Evolutionary conservation across 352 stramenopile species (phyloP).

Genomic region (Phytophthora uliginosa): DNA sequence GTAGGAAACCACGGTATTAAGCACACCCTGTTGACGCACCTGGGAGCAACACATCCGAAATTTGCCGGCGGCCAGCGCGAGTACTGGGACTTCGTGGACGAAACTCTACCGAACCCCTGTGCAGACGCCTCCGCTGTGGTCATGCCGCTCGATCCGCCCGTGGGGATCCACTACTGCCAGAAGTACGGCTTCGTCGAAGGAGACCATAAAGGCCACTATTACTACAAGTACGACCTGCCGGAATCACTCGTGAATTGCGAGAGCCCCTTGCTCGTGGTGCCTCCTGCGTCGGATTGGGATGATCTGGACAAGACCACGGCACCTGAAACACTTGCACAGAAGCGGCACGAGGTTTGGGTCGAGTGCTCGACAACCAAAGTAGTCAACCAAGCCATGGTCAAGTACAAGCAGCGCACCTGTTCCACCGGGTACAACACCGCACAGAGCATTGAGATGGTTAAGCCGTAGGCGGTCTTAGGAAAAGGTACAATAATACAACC

Average conservation of each 20-base stretch:
- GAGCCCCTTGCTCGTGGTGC: conserved; percentile 50
- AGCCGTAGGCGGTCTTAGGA: conserved; percentile 15
- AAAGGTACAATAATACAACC: conserved; percentile 24
- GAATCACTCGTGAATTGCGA: conserved; percentile 56
- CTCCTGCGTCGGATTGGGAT: conserved; percentile 52
- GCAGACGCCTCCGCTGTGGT: conserved; percentile 40
- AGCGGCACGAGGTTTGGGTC: conserved; percentile 55
- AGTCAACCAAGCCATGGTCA: conserved; percentile 56
- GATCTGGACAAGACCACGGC: conserved; percentile 22
- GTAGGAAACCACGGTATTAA: conserved; percentile 64
- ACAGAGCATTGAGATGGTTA: conserved; percentile 50
- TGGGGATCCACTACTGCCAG: conserved; percentile 66
- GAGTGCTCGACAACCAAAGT: conserved; percentile 56
- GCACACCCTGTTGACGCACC: conserved; percentile 58
- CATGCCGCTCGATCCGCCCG: conserved; percentile 49
- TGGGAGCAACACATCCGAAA: conserved; percentile 56
- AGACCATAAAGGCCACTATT: conserved; percentile 53
- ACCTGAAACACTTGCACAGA: conserved; percentile 27
- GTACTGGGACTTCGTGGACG: conserved; percentile 57
- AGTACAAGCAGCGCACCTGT: conserved; percentile 57
- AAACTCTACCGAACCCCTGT: conserved; percentile 50
- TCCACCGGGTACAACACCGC: conserved; percentile 57
- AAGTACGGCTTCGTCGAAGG: conserved; percentile 58
- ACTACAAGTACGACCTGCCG: conserved; percentile 70
- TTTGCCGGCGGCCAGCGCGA: conserved; percentile 33